These are phyloP conservation scores for Suillus ampliporus DNA, from an alignment of 768 basidiomycete genomes.

Conservation along the genomic window DNA sequence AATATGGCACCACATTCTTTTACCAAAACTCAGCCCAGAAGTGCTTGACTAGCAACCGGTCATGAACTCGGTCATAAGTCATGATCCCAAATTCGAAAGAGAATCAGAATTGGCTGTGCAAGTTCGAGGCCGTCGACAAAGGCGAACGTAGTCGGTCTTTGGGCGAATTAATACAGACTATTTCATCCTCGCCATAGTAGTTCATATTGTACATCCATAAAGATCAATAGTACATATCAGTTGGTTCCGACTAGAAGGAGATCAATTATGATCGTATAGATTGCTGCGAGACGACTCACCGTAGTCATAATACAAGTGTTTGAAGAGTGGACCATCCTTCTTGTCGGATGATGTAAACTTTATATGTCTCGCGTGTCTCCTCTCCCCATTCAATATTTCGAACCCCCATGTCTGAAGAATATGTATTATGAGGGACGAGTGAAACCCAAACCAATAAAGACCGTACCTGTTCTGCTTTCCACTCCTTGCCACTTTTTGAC, in stretches of 20 bases:
- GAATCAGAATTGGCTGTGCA: background rate
- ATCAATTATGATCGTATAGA: conserved; percentile 18
- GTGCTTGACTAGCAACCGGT: background rate
- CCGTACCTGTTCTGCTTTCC: conserved; percentile 69
- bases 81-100: no score
- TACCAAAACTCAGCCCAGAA: no score
- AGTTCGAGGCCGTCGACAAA: background rate
- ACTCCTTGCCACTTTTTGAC: conserved; percentile 60
- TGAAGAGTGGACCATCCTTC: conserved; percentile 54
- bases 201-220: background rate
- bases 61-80: no score
- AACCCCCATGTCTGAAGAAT: conserved; percentile 63
- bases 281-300: conserved; percentile 47
- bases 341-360: conserved; percentile 65
- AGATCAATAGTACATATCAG: conserved; percentile 16
- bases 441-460: background rate
- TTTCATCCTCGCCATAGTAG: background rate
- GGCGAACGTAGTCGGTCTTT: background rate
- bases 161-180: background rate
- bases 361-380: conserved; percentile 64
- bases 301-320: conserved; percentile 70
- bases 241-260: conserved; percentile 21
- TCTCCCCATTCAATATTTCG: conserved; percentile 59
- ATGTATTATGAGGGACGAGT: background rate
- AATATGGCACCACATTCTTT: background rate